Evolutionary conservation across 805 yeast genomes (phyloP).

Genomic region (Henningerozyma blattae): DNA sequence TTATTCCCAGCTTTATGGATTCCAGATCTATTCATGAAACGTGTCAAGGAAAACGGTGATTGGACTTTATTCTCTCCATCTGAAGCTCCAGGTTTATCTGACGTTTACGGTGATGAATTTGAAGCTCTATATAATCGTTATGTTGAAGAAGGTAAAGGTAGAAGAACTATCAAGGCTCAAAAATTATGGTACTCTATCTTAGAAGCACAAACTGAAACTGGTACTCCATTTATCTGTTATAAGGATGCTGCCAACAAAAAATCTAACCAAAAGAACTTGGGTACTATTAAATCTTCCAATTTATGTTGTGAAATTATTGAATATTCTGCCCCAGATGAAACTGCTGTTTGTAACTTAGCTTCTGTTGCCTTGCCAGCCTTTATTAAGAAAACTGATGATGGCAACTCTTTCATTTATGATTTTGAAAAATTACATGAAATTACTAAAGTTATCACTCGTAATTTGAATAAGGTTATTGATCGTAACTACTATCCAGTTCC

Average conservation of each 20-base stretch:
- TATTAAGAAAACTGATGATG: slow-evolving; percentile 34
- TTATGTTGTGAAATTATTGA: slow-evolving; percentile 89
- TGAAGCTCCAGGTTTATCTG: slow-evolving; percentile 74
- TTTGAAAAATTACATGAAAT: slow-evolving; percentile 63
- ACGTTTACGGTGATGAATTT: slow-evolving; percentile 75
- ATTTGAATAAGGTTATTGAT: slow-evolving; percentile 75
- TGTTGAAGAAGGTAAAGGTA: slow-evolving; percentile 48
- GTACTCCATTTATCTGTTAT: slow-evolving; percentile 86
- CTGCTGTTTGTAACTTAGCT: slow-evolving; percentile 89
- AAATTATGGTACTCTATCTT: slow-evolving; percentile 79
- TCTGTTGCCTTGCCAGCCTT: slow-evolving; percentile 79
- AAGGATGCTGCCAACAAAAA: slow-evolving; percentile 82
- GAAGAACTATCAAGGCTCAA: slow-evolving; percentile 63
- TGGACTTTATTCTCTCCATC: slow-evolving; percentile 89
- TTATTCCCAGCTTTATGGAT: slow-evolving; percentile 87
- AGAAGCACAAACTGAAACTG: slow-evolving; percentile 90
- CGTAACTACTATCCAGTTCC: slow-evolving; percentile 71
- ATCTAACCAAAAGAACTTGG: slow-evolving; percentile 83
- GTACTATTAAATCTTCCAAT: slow-evolving; percentile 83
- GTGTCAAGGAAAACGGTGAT: slow-evolving; percentile 64
- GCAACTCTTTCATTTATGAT: slow-evolving; percentile 41
- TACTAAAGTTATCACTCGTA: slow-evolving; percentile 61
- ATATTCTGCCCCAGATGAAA: slow-evolving; percentile 77
- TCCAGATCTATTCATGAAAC: slow-evolving; percentile 84
- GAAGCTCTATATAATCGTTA: slow-evolving; percentile 54